Conservation (phyloP, 192 early-diverging fungal species). For the Phycomyces nitens region DNA sequence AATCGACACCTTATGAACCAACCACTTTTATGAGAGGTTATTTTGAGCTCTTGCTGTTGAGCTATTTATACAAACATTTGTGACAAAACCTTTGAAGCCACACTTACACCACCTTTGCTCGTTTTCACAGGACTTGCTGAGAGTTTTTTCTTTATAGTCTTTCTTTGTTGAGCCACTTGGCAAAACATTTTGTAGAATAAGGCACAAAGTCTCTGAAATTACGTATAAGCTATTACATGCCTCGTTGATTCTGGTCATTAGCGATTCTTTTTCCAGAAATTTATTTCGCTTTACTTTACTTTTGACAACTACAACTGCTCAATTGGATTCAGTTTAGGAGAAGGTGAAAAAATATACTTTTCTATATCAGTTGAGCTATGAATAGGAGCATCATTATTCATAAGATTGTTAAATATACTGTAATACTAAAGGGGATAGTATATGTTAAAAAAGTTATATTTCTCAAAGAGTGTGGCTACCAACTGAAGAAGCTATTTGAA, state of each 20-base stretch:
- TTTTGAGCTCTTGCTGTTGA: no score
- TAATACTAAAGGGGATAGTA: no score
- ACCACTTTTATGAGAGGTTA: no score
- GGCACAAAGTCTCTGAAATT: constrained; percentile 17
- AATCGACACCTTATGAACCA: no score
- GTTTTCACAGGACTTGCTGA: no score
- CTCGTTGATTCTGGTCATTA: constrained; percentile 14
- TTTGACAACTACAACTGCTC: constrained; percentile 33
- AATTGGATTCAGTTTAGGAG: constrained; percentile 36
- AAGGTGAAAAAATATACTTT: constrained; percentile 31
- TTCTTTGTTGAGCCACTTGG: constrained; percentile 13
- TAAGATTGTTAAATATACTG: no score
- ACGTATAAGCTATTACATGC: constrained; percentile 20
- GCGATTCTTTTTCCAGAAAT: constrained; percentile 20
- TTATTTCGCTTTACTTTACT: constrained; percentile 24
- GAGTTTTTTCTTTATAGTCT: background rate
- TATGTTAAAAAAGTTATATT: no score
- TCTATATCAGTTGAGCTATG: constrained; percentile 19
- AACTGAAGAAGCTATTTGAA: no score
- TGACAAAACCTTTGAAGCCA: no score
- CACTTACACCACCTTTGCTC: no score
- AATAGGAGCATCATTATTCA: constrained; percentile 26
- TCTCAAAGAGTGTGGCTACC: no score
- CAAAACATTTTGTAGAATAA: constrained; percentile 17
- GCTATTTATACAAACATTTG: no score